Conservation (phyloP, 176 grass and related monocot species). For the Hordeum marinum region DNA sequence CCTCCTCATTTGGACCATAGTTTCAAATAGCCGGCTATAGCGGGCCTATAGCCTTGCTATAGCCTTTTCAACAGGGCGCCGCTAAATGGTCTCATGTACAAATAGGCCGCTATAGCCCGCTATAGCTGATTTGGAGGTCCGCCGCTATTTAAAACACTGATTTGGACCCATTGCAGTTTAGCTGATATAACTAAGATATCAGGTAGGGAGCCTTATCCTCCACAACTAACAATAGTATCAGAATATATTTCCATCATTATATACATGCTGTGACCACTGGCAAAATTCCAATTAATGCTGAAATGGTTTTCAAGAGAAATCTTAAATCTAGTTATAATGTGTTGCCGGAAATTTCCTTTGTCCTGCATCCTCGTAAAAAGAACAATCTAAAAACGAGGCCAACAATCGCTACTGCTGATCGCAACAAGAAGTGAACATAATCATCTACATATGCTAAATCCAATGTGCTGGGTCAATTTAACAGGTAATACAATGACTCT, state of each 20-base stretch:
- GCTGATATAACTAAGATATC: slow-evolving; percentile 7
- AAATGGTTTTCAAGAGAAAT: background rate
- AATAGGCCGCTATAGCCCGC: no score
- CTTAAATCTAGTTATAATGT: background rate
- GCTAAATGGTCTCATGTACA: no score
- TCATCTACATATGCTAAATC: background rate
- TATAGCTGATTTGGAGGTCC: no score
- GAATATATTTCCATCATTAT: background rate
- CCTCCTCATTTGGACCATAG: background rate
- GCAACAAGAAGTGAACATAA: background rate
- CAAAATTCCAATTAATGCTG: background rate
- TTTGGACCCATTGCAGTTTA: background rate
- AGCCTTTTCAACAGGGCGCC: no score
- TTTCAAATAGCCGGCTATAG: no score
- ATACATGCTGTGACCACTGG: background rate
- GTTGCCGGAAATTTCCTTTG: background rate
- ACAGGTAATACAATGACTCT: background rate
- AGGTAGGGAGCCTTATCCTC: background rate
- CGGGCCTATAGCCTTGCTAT: no score
- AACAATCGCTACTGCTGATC: background rate
- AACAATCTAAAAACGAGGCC: background rate
- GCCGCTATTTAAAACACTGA: no score
- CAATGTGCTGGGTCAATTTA: background rate
- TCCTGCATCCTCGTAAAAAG: background rate
- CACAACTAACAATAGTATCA: background rate